phyloP scores from a whole-genome alignment of 345 rosid species.

The Lepidium africanum region DNA sequence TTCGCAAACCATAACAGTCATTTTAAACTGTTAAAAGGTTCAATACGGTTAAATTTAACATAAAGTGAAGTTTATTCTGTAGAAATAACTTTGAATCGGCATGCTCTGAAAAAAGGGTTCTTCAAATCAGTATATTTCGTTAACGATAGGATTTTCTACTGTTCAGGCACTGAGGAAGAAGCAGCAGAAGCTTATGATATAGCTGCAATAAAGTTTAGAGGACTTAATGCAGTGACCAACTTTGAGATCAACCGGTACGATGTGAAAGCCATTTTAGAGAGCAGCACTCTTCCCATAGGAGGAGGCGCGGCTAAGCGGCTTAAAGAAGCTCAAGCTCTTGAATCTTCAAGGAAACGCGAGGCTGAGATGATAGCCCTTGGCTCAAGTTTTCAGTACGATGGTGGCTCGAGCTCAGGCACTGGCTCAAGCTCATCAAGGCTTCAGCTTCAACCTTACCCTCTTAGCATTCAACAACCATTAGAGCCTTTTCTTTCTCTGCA shows the following conservation, averaged over 20 bases:
- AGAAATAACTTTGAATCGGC: too few species aligned
- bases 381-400: constrained; percentile 53
- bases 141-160: neutral
- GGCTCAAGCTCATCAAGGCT: constrained; percentile 48
- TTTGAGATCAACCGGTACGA: constrained; percentile 97
- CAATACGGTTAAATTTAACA: too few species aligned
- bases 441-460: constrained; percentile 58
- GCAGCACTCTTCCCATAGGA: constrained; percentile 87
- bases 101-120: too few species aligned
- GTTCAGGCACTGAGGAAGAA: constrained; percentile 89
- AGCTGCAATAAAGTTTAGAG: constrained; percentile 93
- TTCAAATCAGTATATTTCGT: too few species aligned
- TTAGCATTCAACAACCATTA: constrained; percentile 52
- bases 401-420: constrained; percentile 29
- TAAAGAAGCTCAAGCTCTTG: constrained; percentile 94
- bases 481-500: constrained; percentile 68
- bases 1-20: neutral
- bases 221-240: constrained; percentile 90
- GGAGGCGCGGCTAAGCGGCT: constrained; percentile 95
- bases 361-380: constrained; percentile 79
- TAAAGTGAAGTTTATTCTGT: too few species aligned
- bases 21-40: neutral
- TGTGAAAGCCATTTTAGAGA: constrained; percentile 90
- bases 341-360: constrained; percentile 75
- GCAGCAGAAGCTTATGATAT: constrained; percentile 99